These are phyloP conservation scores for Coriaria nepalensis DNA, from an alignment of 306 rosid species.

Conservation along the genomic window DNA sequence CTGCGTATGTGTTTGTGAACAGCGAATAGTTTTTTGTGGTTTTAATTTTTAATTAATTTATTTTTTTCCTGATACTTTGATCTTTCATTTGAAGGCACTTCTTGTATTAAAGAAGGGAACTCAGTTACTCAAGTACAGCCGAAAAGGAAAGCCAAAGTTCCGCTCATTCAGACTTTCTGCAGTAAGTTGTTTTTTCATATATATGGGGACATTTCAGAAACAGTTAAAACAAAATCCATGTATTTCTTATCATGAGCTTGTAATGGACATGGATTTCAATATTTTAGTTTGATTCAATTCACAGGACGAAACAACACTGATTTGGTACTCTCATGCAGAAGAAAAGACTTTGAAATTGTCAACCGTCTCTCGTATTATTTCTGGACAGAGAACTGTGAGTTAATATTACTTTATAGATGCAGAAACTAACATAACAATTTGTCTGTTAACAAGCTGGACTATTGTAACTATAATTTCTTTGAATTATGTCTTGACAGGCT, in stretches of 20 bases:
- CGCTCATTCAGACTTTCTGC: conserved; percentile 68
- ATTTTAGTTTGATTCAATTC: conserved; percentile 23
- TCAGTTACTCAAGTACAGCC: conserved; percentile 68
- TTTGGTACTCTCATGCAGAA: conserved; percentile 72
- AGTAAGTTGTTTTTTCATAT: conserved; percentile 28
- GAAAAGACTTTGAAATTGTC: conserved; percentile 62
- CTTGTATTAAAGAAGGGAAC: conserved; percentile 59
- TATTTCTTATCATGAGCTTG: background rate
- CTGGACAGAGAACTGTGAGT: conserved; percentile 98
- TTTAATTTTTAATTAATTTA: background rate
- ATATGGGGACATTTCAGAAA: background rate
- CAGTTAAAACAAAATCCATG: background rate
- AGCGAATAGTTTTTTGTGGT: background rate
- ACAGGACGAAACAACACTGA: conserved; percentile 77
- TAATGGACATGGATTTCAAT: conserved; percentile 2
- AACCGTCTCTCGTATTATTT: conserved; percentile 38
- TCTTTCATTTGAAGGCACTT: conserved; percentile 53
- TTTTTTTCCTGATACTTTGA: conserved; percentile 7
- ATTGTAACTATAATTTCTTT: too few relatives aligned
- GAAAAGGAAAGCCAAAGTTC: conserved; percentile 77
- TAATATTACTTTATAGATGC: conserved; percentile 12
- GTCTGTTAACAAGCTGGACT: too few relatives aligned
- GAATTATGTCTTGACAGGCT: too few relatives aligned
- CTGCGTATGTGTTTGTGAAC: too few relatives aligned
- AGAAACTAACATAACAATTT: conserved; percentile 1